These are phyloP conservation scores for Byssoonygena ceratinophila DNA, from an alignment of 2,329 filamentous ascomycete genomes.

Conservation along the genomic window DNA sequence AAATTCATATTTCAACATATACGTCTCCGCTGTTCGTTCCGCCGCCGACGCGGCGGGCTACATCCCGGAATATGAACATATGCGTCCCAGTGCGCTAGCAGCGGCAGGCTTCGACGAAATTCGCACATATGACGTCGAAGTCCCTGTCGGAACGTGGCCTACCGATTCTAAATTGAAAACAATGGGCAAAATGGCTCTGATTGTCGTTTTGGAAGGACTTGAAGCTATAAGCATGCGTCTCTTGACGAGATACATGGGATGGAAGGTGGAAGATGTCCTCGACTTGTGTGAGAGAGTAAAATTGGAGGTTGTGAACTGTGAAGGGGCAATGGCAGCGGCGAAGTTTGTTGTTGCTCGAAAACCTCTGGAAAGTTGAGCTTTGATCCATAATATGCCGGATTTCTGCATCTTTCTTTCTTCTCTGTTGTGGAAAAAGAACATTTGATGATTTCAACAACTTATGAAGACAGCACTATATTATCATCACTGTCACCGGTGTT, in stretches of 20 bases:
- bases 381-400: too few relatives aligned
- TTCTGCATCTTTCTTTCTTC: neutral
- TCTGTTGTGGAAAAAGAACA: neutral
- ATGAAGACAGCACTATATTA: too few relatives aligned
- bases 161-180: constrained; percentile 26
- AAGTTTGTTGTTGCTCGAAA: constrained; percentile 26
- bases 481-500: too few relatives aligned
- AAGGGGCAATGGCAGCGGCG: constrained; percentile 22
- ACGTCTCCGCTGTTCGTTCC: constrained; percentile 26
- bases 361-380: constrained; percentile 18
- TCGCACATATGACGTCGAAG: constrained; percentile 28
- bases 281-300: constrained; percentile 33
- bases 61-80: constrained; percentile 36
- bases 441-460: too few relatives aligned
- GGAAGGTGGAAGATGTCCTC: constrained; percentile 27
- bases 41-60: constrained; percentile 34
- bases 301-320: constrained; percentile 26
- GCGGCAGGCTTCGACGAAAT: constrained; percentile 39
- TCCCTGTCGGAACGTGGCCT: constrained; percentile 33
- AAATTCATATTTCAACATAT: constrained; percentile 29
- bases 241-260: constrained; percentile 28
- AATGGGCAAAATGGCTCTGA: constrained; percentile 35
- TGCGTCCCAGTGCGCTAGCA: constrained; percentile 31
- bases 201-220: constrained; percentile 32
- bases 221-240: constrained; percentile 31